phyloP scores from a whole-genome alignment of 1,139 yeast genomes.

The Magnusiomyces fungicola region DNA sequence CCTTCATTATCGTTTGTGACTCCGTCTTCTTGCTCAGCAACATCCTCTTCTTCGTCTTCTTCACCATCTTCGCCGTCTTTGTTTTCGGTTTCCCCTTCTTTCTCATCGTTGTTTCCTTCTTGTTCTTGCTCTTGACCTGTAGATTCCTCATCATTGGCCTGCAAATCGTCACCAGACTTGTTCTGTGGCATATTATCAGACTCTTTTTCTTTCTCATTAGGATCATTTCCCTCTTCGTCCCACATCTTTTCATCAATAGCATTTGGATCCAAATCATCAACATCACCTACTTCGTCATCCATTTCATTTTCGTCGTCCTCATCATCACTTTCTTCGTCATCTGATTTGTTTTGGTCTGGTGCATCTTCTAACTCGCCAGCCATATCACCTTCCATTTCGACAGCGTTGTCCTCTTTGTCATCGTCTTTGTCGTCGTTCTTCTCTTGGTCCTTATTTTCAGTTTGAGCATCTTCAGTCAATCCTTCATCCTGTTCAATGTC shows the following conservation, averaged over 20 bases:
- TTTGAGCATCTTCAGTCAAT: slow-evolving; percentile 79
- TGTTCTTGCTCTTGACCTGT: slow-evolving; percentile 51
- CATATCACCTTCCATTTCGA: slow-evolving; percentile 94
- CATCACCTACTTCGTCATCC: slow-evolving; percentile 85
- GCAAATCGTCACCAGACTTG: slow-evolving; percentile 47
- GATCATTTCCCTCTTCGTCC: slow-evolving; percentile 83
- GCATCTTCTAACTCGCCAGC: slow-evolving; percentile 82
- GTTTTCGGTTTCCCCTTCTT: slow-evolving; percentile 14
- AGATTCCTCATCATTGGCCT: slow-evolving; percentile 70
- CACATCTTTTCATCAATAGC: slow-evolving; percentile 98
- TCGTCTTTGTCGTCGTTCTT: slow-evolving; percentile 56
- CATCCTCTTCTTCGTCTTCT: slow-evolving; percentile 37
- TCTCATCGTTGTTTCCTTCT: slow-evolving; percentile 27
- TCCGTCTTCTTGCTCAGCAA: slow-evolving; percentile 36
- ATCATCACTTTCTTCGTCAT: slow-evolving; percentile 46
- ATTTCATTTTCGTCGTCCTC: slow-evolving; percentile 53
- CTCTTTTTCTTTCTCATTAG: slow-evolving; percentile 54
- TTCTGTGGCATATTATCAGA: slow-evolving; percentile 57
- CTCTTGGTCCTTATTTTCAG: slow-evolving; percentile 67
- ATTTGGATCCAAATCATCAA: slow-evolving; percentile 88
- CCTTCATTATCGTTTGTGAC: slow-evolving; percentile 51
- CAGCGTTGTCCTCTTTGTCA: slow-evolving; percentile 55
- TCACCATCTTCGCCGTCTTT: slow-evolving; percentile 29
- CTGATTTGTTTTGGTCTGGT: slow-evolving; percentile 51
- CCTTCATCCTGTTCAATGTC: slow-evolving; percentile 94